A percentile compares a stretch with the other conserved stretches of the same genome.
phyloP scores from a whole-genome alignment of 345 rosid genomes.

The Mallotus nudiflorus region DNA sequence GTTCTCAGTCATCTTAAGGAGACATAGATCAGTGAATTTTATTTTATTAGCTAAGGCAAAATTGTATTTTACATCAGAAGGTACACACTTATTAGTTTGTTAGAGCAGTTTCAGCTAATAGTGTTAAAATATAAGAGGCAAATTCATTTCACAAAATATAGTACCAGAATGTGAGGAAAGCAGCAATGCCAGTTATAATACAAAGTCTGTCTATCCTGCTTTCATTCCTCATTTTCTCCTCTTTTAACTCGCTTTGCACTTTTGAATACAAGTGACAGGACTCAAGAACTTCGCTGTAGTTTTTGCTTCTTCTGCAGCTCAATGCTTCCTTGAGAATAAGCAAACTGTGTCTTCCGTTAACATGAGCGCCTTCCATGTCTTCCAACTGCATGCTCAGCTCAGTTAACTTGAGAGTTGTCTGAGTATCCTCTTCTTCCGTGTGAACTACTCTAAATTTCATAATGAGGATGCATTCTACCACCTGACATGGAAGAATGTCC shows the following conservation, averaged over 20 bases:
- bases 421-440: conserved; percentile 42
- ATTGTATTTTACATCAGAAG: conserved; percentile 33
- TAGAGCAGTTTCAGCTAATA: conserved; percentile 19
- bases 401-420: conserved; percentile 54
- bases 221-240: conserved; percentile 75
- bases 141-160: conserved; percentile 46
- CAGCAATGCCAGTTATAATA: conserved; percentile 63
- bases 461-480: conserved; percentile 62
- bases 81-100: conserved; percentile 11
- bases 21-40: conserved; percentile 1
- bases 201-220: conserved; percentile 63
- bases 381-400: conserved; percentile 83
- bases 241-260: conserved; percentile 61
- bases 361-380: conserved; percentile 80
- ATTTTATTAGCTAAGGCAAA: conserved; percentile 32
- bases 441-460: conserved; percentile 65
- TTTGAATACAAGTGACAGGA: conserved; percentile 65
- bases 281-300: conserved; percentile 69
- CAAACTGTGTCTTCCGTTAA: conserved; percentile 72
- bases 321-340: conserved; percentile 63
- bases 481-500: conserved; percentile 64
- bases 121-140: background rate
- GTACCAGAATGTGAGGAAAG: conserved; percentile 59
- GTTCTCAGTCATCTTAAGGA: background rate
- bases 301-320: conserved; percentile 65